A percentile compares a stretch with the other conserved stretches of the same genome.
Conservation (phyloP, 2,329 filamentous ascomycete species). For the Sclerotinia sclerotiorum region DNA sequence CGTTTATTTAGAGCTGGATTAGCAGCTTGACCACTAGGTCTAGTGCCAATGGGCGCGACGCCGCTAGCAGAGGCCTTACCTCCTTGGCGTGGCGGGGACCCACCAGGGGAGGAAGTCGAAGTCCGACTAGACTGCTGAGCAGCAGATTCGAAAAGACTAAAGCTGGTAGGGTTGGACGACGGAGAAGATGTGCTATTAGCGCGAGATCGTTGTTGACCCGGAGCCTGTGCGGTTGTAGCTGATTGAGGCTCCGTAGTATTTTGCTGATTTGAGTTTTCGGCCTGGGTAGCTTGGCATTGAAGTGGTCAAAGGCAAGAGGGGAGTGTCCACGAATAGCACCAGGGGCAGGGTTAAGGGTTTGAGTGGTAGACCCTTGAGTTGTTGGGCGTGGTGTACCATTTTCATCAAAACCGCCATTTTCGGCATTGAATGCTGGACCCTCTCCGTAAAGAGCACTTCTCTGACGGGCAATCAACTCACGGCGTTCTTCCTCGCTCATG, state of each 20-base stretch:
- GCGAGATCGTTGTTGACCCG: slow-evolving; percentile 54
- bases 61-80: slow-evolving; percentile 58
- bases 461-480: slow-evolving; percentile 93
- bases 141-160: slow-evolving; percentile 59
- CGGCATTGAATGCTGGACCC: slow-evolving; percentile 60
- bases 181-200: slow-evolving; percentile 86
- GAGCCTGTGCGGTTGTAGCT: slow-evolving; percentile 43
- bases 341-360: slow-evolving; percentile 60
- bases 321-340: slow-evolving; percentile 70
- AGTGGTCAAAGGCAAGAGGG: slow-evolving; percentile 75
- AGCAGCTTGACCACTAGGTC: slow-evolving; percentile 62
- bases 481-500: slow-evolving; percentile 94
- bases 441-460: slow-evolving; percentile 92
- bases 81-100: slow-evolving; percentile 72
- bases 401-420: slow-evolving; percentile 68
- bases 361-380: slow-evolving; percentile 61
- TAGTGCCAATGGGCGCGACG: slow-evolving; percentile 91
- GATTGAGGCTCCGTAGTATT: slow-evolving; percentile 51
- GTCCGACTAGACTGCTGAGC: slow-evolving; percentile 72
- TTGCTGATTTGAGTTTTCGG: slow-evolving; percentile 31
- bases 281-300: slow-evolving; percentile 44
- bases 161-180: slow-evolving; percentile 62
- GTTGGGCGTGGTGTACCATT: slow-evolving; percentile 61
- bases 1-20: slow-evolving; percentile 64
- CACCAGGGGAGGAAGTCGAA: slow-evolving; percentile 81